Evolutionary conservation across 176 grass and related monocot species (phyloP).

Genomic region (Zoysia pacifica): DNA sequence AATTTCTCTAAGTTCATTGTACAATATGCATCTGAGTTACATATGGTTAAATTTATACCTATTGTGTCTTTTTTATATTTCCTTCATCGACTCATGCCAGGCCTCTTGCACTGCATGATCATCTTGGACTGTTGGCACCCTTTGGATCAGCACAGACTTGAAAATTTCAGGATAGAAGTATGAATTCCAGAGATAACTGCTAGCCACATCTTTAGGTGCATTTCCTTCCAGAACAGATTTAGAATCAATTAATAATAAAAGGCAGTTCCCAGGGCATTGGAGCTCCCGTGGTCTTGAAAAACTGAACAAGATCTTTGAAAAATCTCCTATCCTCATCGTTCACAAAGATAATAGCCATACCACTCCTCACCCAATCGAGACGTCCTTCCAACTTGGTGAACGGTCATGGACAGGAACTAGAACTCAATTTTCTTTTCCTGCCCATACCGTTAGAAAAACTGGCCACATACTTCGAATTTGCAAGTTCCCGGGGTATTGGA

Average conservation of each 20-base stretch:
- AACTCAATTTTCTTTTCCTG: slow-evolving; percentile 69
- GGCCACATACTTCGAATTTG: slow-evolving; percentile 54
- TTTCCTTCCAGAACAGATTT: background rate
- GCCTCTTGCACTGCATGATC: slow-evolving; percentile 1
- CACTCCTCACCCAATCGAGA: no score
- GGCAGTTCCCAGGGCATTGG: slow-evolving; percentile 60
- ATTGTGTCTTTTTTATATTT: slow-evolving; percentile 36
- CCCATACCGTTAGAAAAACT: slow-evolving; percentile 30
- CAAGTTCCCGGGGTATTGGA: slow-evolving; percentile 70
- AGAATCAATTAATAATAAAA: background rate
- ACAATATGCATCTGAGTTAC: slow-evolving; percentile 24
- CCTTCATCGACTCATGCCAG: slow-evolving; percentile 8
- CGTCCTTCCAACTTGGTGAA: no score
- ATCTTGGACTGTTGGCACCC: background rate
- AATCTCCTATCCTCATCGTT: slow-evolving; percentile 83
- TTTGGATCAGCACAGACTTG: slow-evolving; percentile 11
- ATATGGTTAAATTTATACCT: slow-evolving; percentile 32
- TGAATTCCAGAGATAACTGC: background rate
- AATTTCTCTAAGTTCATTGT: slow-evolving; percentile 12
- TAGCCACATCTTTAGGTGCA: slow-evolving; percentile 5
- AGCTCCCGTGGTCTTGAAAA: slow-evolving; percentile 67
- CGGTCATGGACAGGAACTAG: slow-evolving; percentile 31
- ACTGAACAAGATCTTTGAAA: slow-evolving; percentile 68
- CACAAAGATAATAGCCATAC: slow-evolving; percentile 62
- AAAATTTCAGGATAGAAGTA: slow-evolving; percentile 27